Evolutionary conservation across 331 rosid species (phyloP).

Genomic region (Malus hybrid): DNA sequence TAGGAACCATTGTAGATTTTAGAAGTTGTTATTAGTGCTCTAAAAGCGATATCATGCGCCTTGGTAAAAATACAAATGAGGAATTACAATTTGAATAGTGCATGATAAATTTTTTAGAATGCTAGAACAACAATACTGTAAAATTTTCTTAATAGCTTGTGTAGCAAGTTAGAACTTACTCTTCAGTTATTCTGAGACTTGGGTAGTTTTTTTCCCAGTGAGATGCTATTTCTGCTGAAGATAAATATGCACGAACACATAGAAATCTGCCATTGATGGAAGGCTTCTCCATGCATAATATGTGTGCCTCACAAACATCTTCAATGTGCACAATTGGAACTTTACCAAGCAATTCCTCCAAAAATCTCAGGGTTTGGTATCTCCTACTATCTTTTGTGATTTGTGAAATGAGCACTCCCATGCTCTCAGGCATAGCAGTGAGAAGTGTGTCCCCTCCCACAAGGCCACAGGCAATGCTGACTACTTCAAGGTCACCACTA

Average conservation of each 20-base stretch:
- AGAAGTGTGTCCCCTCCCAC: slow-evolving; percentile 42
- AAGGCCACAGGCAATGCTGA: slow-evolving; percentile 32
- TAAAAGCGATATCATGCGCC: too few relatives aligned
- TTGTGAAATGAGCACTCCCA: slow-evolving; percentile 5
- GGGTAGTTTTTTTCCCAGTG: slow-evolving; percentile 1
- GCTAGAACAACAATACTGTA: too few relatives aligned
- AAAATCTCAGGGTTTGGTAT: not conserved
- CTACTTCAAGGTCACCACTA: slow-evolving; percentile 36
- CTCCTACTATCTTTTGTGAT: not conserved
- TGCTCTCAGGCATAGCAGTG: not conserved
- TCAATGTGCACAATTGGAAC: slow-evolving; percentile 43
- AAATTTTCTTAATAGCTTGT: too few relatives aligned
- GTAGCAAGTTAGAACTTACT: not conserved
- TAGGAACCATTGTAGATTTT: too few relatives aligned
- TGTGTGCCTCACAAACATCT: slow-evolving; percentile 46
- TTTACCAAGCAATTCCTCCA: slow-evolving; percentile 25
- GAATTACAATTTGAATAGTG: too few relatives aligned
- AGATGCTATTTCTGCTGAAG: slow-evolving; percentile 17
- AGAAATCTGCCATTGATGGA: slow-evolving; percentile 35
- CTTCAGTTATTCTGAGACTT: not conserved
- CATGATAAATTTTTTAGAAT: too few relatives aligned
- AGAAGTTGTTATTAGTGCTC: too few relatives aligned
- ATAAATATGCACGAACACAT: slow-evolving; percentile 20
- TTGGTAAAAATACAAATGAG: too few relatives aligned
- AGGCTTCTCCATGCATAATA: slow-evolving; percentile 38